Base-by-base conservation (phyloP, 495 filamentous ascomycete species). In the Podospora conica region DNA sequence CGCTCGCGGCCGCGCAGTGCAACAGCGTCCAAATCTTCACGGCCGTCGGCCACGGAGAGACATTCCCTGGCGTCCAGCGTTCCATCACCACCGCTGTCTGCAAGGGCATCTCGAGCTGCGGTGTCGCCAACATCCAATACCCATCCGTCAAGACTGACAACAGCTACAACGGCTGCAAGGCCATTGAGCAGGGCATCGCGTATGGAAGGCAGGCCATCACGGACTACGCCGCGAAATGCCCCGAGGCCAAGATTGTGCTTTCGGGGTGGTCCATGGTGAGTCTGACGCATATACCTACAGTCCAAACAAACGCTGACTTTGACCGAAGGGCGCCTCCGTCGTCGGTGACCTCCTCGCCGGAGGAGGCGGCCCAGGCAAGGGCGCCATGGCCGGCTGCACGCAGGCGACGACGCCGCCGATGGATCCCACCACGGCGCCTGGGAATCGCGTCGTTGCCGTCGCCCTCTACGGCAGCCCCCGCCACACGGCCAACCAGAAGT, bases 381-480 rank as follows among this genome's bases (percentile, higher is more conserved):
- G 58, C 1, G 58, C 58, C 58, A 60, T 60, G 58, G 58, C 58
- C 33, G 27, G 58, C 25, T 60, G 58, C 27, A 60, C n/a, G 25
- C 58, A 60, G 25, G 25, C 24, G 27, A 60, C 58, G 1, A 60
- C 58, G 27, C 29, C 58, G 24, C 25, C 25, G n/a, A 60, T 60
- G 58, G 27, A 60, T 40, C 58, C 58, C 4, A 60, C 58, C 58
- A 33, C 58, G 58, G 58, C 58, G 11, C 58, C 58, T 40, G 58
- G 58, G 33, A 60, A 40, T 33, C 58, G 23, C 58, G 33, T 60
- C 58, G 58, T 60, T 11, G 29, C 58, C 58, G 27, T 60, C 3
- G 58, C 58, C 24, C 58, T 60, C n/a, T 60, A 60, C 27, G 58
- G 58, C 58, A 60, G 58, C 58, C 58, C 58, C 58, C 58, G 58